These are phyloP conservation scores for Aspergillus aculeatinus DNA, from an alignment of 2,329 filamentous ascomycete species.

Conservation along the genomic window DNA sequence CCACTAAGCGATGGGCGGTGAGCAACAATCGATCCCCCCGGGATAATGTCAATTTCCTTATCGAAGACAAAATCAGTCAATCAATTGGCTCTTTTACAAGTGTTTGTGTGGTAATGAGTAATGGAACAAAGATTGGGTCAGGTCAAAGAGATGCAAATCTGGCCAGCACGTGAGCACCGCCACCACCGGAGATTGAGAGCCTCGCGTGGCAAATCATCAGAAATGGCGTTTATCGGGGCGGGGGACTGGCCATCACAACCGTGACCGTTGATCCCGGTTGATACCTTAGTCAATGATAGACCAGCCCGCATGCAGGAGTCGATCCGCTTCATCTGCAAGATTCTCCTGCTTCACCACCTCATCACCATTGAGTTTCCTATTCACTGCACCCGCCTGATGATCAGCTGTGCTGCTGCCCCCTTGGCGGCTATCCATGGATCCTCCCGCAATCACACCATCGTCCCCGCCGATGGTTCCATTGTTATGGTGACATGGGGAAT, in stretches of 20 bases:
- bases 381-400: background rate
- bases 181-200: background rate
- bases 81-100: too few relatives aligned
- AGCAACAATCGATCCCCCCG: background rate
- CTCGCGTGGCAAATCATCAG: slow-evolving; percentile 4
- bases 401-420: background rate
- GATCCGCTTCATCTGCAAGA: background rate
- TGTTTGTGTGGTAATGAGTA: too few relatives aligned
- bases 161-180: background rate
- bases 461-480: slow-evolving; percentile 25
- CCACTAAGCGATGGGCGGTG: background rate
- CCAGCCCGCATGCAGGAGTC: background rate
- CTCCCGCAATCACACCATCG: slow-evolving; percentile 25
- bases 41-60: background rate
- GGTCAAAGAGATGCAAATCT: background rate
- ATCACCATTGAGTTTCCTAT: background rate
- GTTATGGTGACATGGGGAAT: slow-evolving; percentile 22
- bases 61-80: background rate
- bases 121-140: background rate
- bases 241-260: background rate
- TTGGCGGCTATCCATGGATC: background rate
- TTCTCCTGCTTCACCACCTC: background rate
- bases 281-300: too few relatives aligned
- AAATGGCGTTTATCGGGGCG: background rate
- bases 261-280: background rate